phyloP scores from a whole-genome alignment of 208 protist genomes.

The Wallacemonas collosoma region DNA sequence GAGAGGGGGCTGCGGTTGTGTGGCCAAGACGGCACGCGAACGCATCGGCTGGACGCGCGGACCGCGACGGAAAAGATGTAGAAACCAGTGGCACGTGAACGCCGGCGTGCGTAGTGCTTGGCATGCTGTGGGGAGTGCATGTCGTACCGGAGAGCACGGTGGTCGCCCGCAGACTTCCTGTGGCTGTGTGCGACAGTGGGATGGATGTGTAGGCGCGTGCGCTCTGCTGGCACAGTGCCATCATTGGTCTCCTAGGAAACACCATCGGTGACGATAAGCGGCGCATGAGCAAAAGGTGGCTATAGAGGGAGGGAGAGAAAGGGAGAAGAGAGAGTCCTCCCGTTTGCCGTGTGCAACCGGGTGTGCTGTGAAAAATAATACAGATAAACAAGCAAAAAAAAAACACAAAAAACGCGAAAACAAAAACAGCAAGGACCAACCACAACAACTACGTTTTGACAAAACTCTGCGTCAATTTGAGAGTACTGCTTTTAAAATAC shows the following conservation, averaged over 20 bases:
- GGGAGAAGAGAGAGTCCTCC: not conserved
- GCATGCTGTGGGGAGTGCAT: not conserved
- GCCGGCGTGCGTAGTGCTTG: not conserved
- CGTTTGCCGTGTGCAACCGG: not conserved
- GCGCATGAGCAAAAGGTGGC: not conserved
- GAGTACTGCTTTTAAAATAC: too few species aligned
- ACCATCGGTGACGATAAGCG: not conserved
- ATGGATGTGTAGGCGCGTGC: constrained; percentile 29
- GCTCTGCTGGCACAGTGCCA: not conserved
- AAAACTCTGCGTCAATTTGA: too few species aligned
- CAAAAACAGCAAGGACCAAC: too few species aligned
- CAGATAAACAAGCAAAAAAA: too few species aligned
- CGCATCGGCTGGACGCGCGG: not conserved
- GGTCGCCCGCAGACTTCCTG: not conserved
- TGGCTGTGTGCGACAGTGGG: constrained; percentile 5
- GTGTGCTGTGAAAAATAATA: too few species aligned
- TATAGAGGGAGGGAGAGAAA: not conserved
- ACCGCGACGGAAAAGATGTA: too few species aligned
- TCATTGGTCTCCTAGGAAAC: not conserved
- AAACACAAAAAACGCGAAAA: too few species aligned
- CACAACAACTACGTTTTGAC: too few species aligned
- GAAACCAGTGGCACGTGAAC: too few species aligned
- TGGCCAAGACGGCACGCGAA: not conserved
- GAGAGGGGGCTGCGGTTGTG: not conserved
- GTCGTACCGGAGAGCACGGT: not conserved